Conservation (phyloP, 2,329 filamentous ascomycete genomes). For the Arthrobotrys iridis region DNA sequence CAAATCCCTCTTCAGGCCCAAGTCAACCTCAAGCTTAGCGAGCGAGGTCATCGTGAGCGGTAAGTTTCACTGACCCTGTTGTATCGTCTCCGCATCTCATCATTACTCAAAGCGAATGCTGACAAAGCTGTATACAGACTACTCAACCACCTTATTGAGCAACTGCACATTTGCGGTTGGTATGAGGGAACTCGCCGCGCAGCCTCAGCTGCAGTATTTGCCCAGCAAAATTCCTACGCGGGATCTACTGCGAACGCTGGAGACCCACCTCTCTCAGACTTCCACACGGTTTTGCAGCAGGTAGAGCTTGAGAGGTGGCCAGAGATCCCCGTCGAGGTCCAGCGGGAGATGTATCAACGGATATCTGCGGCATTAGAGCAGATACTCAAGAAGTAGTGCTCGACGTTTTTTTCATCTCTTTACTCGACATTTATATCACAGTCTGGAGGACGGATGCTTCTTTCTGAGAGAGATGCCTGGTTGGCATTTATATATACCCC, state of each 20-base stretch:
- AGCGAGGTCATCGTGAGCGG: slow-evolving; percentile 45
- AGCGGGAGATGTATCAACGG: slow-evolving; percentile 48
- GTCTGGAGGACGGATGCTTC: not conserved
- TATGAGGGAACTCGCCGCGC: slow-evolving; percentile 41
- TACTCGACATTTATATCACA: not conserved
- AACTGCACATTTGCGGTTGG: slow-evolving; percentile 48
- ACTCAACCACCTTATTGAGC: slow-evolving; percentile 45
- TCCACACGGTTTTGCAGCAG: slow-evolving; percentile 29
- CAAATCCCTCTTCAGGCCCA: slow-evolving; percentile 35
- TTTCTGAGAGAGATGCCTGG: not conserved
- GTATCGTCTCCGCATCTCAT: not conserved
- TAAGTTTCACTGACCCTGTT: not conserved
- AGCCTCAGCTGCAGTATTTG: slow-evolving; percentile 35
- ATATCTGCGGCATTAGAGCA: slow-evolving; percentile 37
- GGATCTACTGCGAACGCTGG: slow-evolving; percentile 23
- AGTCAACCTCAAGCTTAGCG: slow-evolving; percentile 39
- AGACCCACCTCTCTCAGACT: slow-evolving; percentile 46
- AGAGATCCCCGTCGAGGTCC: slow-evolving; percentile 48
- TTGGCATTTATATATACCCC: not conserved
- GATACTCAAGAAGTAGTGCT: slow-evolving; percentile 38
- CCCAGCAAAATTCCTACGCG: slow-evolving; percentile 33
- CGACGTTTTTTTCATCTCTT: not conserved
- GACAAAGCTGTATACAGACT: slow-evolving; percentile 15
- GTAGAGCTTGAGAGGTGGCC: slow-evolving; percentile 48
- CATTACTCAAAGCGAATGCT: not conserved